These are phyloP conservation scores for Cladosporium sp. DNA, from an alignment of 2,329 filamentous ascomycete species.

Conservation along the genomic window DNA sequence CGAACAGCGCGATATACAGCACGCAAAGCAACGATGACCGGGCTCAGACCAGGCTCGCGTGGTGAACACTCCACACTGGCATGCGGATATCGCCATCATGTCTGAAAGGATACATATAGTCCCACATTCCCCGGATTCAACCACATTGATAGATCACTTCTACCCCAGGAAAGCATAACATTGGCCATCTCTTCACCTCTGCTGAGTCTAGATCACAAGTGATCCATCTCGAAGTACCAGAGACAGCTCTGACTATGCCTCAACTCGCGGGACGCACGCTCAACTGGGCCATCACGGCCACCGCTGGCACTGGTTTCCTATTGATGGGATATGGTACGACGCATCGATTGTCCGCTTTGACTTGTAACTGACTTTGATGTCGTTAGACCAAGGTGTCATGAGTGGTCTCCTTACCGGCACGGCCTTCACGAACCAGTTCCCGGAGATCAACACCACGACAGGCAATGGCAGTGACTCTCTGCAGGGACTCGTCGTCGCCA, in stretches of 20 bases:
- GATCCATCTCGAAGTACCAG: not conserved
- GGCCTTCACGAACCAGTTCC: slow-evolving; percentile 8
- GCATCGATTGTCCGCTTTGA: too few relatives aligned
- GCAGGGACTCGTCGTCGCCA: slow-evolving; percentile 14
- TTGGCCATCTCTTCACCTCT: not conserved
- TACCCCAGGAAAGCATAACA: not conserved
- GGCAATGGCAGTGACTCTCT: slow-evolving; percentile 8
- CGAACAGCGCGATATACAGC: not conserved
- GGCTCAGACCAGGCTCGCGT: not conserved
- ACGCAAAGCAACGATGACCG: not conserved
- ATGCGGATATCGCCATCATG: not conserved
- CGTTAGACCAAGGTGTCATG: slow-evolving; percentile 22
- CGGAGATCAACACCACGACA: slow-evolving; percentile 10
- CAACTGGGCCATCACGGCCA: slow-evolving; percentile 15
- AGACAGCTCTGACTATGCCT: not conserved
- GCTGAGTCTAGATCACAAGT: not conserved
- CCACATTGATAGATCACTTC: not conserved
- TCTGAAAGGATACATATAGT: not conserved
- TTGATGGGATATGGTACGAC: slow-evolving; percentile 17
- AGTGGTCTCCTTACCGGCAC: not conserved
- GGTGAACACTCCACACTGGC: not conserved
- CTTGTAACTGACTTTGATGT: not conserved
- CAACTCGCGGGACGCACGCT: slow-evolving; percentile 13
- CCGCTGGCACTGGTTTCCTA: slow-evolving; percentile 13
- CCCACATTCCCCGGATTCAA: slow-evolving; percentile 6